These are phyloP conservation scores for Scutellaria baicalensis DNA, from an alignment of 257 asterid genomes.

Conservation along the genomic window DNA sequence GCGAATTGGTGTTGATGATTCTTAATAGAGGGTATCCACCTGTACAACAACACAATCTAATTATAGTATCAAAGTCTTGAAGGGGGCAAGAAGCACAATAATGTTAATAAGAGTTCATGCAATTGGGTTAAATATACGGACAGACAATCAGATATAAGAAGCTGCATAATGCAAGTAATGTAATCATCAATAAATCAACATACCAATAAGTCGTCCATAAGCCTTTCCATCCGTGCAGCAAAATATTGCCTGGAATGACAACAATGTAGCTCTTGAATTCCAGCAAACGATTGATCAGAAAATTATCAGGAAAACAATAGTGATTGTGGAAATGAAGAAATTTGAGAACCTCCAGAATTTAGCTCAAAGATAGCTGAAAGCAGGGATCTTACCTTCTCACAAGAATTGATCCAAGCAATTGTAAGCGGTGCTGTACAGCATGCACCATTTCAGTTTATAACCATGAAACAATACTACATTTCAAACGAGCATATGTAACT, in stretches of 20 bases:
- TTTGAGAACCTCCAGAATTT: neutral
- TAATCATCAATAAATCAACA: neutral
- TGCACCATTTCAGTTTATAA: slow-evolving; percentile 15
- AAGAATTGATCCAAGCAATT: slow-evolving; percentile 58
- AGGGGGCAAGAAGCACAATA: neutral
- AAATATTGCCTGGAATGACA: slow-evolving; percentile 49
- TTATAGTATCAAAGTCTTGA: neutral
- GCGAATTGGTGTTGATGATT: slow-evolving; percentile 35
- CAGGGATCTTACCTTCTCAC: slow-evolving; percentile 46
- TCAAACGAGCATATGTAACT: neutral
- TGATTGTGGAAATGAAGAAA: neutral
- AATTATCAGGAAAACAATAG: neutral
- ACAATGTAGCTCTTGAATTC: neutral
- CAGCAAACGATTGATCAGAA: slow-evolving; percentile 1
- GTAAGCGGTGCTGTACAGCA: slow-evolving; percentile 44
- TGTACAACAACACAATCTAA: slow-evolving; percentile 11
- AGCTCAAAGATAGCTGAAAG: neutral
- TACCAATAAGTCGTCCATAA: slow-evolving; percentile 81
- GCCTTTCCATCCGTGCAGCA: slow-evolving; percentile 48
- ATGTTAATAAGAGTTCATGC: neutral
- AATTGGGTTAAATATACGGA: neutral
- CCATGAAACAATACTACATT: neutral
- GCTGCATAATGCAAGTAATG: neutral
- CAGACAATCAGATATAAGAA: neutral
- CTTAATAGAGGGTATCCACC: slow-evolving; percentile 51